Conservation (phyloP, 345 rosid genomes). For the Raphanus sativus region DNA sequence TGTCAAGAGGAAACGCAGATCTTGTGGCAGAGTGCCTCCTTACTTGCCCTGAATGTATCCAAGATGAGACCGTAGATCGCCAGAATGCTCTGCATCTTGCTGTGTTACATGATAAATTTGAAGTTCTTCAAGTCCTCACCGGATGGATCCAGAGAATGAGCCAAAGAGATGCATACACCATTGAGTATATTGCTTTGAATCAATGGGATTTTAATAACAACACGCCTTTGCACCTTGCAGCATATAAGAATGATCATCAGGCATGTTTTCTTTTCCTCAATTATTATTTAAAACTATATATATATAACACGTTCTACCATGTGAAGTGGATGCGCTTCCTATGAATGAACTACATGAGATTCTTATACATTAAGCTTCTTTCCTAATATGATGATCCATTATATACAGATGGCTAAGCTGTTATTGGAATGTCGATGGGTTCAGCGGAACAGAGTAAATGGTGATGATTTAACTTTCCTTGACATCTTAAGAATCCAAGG, state of each 20-base stretch:
- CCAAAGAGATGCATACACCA: neutral
- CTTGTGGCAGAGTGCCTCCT: neutral
- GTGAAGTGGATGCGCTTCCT: neutral
- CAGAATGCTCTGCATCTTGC: neutral
- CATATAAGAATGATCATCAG: slow-evolving; percentile 25
- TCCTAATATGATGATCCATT: neutral
- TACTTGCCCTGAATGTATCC: neutral
- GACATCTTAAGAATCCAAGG: neutral
- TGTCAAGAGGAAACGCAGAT: neutral
- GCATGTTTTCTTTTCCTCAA: neutral
- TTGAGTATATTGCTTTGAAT: neutral
- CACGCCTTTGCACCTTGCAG: slow-evolving; percentile 38
- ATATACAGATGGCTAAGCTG: neutral
- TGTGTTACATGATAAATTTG: neutral
- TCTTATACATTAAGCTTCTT: neutral
- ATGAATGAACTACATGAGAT: neutral
- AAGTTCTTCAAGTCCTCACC: slow-evolving; percentile 27
- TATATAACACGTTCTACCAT: neutral
- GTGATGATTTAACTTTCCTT: neutral
- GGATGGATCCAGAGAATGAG: slow-evolving; percentile 26
- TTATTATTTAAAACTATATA: neutral
- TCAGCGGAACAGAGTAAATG: neutral
- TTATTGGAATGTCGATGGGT: neutral
- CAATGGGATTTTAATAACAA: neutral
- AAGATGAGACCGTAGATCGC: neutral